A percentile compares a stretch with the other conserved stretches of the same genome.
phyloP scores from a whole-genome alignment of 345 rosid genomes.

The Acer campestre region DNA sequence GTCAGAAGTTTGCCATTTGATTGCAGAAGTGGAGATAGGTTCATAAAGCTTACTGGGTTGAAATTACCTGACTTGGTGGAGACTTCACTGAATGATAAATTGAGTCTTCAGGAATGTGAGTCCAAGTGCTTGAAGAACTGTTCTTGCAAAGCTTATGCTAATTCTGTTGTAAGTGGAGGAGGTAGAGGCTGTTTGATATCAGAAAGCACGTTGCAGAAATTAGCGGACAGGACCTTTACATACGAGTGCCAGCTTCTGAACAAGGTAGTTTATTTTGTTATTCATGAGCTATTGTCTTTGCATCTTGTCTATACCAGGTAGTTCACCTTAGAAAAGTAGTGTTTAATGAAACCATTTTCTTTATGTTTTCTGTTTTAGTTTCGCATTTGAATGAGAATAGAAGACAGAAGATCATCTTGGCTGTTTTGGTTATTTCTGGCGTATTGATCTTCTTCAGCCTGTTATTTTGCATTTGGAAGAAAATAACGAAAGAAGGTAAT shows the following conservation, averaged over 20 bases:
- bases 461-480: not conserved
- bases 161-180: conserved; percentile 28
- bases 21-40: conserved; percentile 15
- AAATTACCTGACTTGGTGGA: conserved; percentile 27
- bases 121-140: conserved; percentile 28
- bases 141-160: conserved; percentile 35
- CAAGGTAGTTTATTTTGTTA: conserved; percentile 24
- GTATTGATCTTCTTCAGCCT: not conserved
- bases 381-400: too few species aligned
- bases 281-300: not conserved
- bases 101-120: conserved; percentile 29
- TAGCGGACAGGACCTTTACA: conserved; percentile 19
- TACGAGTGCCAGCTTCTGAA: conserved; percentile 24
- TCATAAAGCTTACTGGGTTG: not conserved
- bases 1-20: not conserved
- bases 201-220: not conserved
- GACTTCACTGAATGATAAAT: conserved; percentile 10
- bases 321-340: too few species aligned
- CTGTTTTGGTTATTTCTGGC: not conserved
- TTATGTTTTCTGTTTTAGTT: too few species aligned
- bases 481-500: conserved; percentile 3
- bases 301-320: too few species aligned
- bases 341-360: too few species aligned
- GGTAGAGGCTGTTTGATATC: conserved; percentile 33
- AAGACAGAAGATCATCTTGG: too few species aligned